Percentiles rank a stretch among this genome's conserved stretches.
Evolutionary conservation across 2,329 filamentous ascomycete genomes (phyloP).

Genomic region (Stagonosporopsis vannaccii): DNA sequence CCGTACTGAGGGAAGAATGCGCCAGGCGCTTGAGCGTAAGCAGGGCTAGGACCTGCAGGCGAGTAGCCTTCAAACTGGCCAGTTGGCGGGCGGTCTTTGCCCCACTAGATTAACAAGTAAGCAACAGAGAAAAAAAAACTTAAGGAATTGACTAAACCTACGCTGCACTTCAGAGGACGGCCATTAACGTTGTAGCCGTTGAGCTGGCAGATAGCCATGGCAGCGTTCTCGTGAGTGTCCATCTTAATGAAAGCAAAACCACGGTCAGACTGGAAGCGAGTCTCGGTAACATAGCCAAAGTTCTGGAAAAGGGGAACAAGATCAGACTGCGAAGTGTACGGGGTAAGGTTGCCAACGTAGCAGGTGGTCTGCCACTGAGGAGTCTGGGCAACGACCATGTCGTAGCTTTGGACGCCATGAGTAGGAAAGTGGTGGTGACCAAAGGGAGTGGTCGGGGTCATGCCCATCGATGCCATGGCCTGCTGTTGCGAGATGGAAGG

Average conservation of each 20-base stretch:
- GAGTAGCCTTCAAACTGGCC: slow-evolving; percentile 83
- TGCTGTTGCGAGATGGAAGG: slow-evolving; percentile 98
- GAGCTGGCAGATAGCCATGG: slow-evolving; percentile 97
- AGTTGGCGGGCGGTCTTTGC: slow-evolving; percentile 95
- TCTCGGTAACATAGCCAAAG: slow-evolving; percentile 97
- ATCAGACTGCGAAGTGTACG: slow-evolving; percentile 96
- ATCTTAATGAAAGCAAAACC: slow-evolving; percentile 99
- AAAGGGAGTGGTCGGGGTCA: slow-evolving; percentile 96
- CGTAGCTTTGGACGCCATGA: slow-evolving; percentile 94
- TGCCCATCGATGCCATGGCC: slow-evolving; percentile 95
- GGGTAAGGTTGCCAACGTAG: slow-evolving; percentile 97
- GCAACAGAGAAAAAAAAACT: slow-evolving; percentile 30
- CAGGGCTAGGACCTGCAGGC: slow-evolving; percentile 76
- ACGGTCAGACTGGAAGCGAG: slow-evolving; percentile 95
- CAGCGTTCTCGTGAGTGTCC: slow-evolving; percentile 97
- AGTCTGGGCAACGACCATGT: slow-evolving; percentile 94
- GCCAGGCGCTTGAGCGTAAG: slow-evolving; percentile 79
- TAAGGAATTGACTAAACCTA: slow-evolving; percentile 63
- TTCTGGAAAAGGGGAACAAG: slow-evolving; percentile 98
- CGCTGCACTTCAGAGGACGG: slow-evolving; percentile 95
- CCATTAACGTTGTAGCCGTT: slow-evolving; percentile 99
- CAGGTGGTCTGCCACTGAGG: slow-evolving; percentile 98
- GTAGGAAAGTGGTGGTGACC: slow-evolving; percentile 98
- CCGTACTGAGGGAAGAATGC: slow-evolving; percentile 94
- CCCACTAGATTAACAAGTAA: slow-evolving; percentile 73